A percentile compares a stretch with the other conserved stretches of the same genome.
Evolutionary conservation across 345 rosid genomes (phyloP).

Genomic region (Euphorbia pulcherrima): DNA sequence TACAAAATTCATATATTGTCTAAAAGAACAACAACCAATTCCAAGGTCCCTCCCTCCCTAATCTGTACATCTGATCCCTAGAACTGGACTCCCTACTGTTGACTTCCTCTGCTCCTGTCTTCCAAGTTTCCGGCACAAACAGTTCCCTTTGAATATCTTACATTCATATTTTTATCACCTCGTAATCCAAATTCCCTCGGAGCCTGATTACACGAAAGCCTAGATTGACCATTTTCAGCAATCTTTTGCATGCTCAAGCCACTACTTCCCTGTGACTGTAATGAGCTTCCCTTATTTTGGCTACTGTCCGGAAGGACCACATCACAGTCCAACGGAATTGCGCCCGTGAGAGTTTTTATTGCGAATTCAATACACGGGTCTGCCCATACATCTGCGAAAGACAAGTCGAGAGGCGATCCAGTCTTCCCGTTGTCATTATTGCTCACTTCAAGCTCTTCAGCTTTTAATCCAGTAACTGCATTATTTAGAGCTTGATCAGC

Average conservation of each 20-base stretch:
- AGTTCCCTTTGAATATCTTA: conserved; percentile 26
- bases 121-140: conserved; percentile 19
- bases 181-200: conserved; percentile 22
- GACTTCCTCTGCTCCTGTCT: conserved; percentile 27
- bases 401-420: conserved; percentile 27
- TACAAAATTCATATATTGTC: not conserved
- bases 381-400: conserved; percentile 51
- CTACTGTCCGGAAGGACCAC: conserved; percentile 31
- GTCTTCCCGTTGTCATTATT: conserved; percentile 24
- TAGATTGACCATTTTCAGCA: conserved; percentile 32
- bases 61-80: conserved; percentile 32
- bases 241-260: conserved; percentile 30
- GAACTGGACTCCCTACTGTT: conserved; percentile 21
- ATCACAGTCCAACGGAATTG: conserved; percentile 58
- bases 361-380: conserved; percentile 98
- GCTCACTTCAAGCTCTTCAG: conserved; percentile 18
- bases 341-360: conserved; percentile 77
- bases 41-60: conserved; percentile 26
- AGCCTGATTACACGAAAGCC: conserved; percentile 23
- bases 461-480: conserved; percentile 13
- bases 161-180: conserved; percentile 14
- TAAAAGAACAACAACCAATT: not conserved
- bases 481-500: conserved; percentile 9
- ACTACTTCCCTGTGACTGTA: conserved; percentile 34
- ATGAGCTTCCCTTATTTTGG: conserved; percentile 33